Percentiles rank a stretch among this genome's conserved stretches.
These are phyloP conservation scores for Xeromyces bisporus DNA, from an alignment of 495 filamentous ascomycete species.

Conservation along the genomic window DNA sequence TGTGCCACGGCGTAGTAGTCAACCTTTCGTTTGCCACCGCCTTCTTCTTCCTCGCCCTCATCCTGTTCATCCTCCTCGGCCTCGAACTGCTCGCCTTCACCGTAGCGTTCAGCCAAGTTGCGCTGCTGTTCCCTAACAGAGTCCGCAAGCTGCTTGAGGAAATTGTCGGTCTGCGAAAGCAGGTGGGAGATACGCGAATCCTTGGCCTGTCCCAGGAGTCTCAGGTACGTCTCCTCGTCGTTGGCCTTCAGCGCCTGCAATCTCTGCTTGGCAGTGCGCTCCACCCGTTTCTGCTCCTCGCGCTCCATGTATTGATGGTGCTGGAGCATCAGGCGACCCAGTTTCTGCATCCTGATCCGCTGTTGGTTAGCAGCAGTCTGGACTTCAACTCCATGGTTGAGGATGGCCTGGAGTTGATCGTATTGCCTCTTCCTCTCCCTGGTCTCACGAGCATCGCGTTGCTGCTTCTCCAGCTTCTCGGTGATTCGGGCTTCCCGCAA, in stretches of 20 bases:
- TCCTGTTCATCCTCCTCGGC: constrained; percentile 54
- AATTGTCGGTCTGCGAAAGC: constrained; percentile 88
- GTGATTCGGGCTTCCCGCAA: constrained; percentile 92
- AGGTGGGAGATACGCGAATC: constrained; percentile 97
- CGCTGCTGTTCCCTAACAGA: constrained; percentile 89
- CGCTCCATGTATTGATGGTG: constrained; percentile 96
- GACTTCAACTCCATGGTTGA: constrained; percentile 52
- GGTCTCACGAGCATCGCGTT: constrained; percentile 82
- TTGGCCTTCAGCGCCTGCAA: constrained; percentile 95
- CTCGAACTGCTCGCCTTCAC: constrained; percentile 39
- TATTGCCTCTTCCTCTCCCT: constrained; percentile 92
- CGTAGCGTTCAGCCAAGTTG: constrained; percentile 59
- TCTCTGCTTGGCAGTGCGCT: constrained; percentile 97
- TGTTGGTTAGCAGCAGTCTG: constrained; percentile 35
- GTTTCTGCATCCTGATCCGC: constrained; percentile 55
- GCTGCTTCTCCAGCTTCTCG: constrained; percentile 96
- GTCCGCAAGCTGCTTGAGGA: constrained; percentile 83
- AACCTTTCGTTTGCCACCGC: constrained; percentile 51
- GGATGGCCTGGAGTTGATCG: constrained; percentile 64
- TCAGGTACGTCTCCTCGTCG: constrained; percentile 96
- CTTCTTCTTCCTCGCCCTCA: constrained; percentile 48
- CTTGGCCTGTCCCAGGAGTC: constrained; percentile 92
- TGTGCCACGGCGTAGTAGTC: constrained; percentile 98
- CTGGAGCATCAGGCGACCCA: constrained; percentile 68
- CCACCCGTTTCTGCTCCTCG: constrained; percentile 94